Evolutionary conservation across 129 eudicot species (phyloP).

Genomic region (Scalesia atractyloides): DNA sequence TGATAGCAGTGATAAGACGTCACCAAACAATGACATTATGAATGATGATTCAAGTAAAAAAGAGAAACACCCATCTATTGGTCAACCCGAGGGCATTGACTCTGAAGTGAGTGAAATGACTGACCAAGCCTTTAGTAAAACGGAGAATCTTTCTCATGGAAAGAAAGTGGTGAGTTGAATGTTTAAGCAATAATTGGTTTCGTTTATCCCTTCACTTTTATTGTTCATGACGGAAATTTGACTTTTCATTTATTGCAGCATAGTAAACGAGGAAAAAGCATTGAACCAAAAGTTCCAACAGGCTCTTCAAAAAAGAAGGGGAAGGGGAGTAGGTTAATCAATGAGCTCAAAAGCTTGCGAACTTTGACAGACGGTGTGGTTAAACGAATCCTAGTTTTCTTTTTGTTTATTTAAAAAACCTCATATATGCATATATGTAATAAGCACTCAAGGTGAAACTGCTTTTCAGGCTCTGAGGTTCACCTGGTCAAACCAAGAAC

Average conservation of each 20-base stretch:
- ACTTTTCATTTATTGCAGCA: constrained; percentile 38
- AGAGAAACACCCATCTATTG: constrained; percentile 23
- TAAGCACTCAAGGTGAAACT: constrained; percentile 15
- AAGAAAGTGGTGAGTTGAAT: constrained; percentile 54
- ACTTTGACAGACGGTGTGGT: constrained; percentile 34
- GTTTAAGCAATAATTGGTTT: constrained; percentile 5
- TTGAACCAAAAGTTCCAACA: constrained; percentile 9
- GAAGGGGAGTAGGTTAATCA: constrained; percentile 19
- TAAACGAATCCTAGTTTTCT: constrained; percentile 4
- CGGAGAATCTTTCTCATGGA: constrained; percentile 45
- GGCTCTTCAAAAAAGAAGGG: constrained; percentile 30
- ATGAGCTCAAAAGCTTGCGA: constrained; percentile 28
- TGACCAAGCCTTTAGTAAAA: constrained; percentile 41
- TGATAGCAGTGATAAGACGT: constrained; percentile 3
- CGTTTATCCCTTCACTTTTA: constrained; percentile 11
- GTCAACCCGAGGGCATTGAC: constrained; percentile 17
- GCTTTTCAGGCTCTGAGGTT: constrained; percentile 38
- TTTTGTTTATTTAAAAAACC: neutral
- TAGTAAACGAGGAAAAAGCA: constrained; percentile 40
- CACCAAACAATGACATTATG: constrained; percentile 29
- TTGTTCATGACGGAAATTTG: constrained; percentile 1
- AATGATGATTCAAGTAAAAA: constrained; percentile 31
- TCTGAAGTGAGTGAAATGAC: constrained; percentile 32
- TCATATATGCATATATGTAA: neutral
- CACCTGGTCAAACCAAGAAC: constrained; percentile 24